These are phyloP conservation scores for Coffea humblotiana DNA, from an alignment of 305 asterid genomes.

Conservation along the genomic window DNA sequence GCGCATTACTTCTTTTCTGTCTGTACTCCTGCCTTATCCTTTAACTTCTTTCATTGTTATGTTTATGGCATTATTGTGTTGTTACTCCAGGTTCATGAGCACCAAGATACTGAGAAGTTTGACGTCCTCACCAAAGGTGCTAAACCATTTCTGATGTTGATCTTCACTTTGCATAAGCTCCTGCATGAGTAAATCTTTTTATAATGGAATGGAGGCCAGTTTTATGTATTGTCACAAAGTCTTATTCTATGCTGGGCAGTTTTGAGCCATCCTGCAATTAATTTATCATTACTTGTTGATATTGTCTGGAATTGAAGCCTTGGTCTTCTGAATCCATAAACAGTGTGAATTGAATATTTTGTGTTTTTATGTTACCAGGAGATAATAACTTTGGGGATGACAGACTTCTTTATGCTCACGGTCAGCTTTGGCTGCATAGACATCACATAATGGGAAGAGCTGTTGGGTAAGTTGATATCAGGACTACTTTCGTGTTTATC, in stretches of 20 bases:
- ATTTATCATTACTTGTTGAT: not conserved
- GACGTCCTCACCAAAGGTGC: constrained; percentile 92
- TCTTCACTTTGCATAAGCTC: not conserved
- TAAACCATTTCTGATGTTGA: not conserved
- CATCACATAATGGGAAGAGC: constrained; percentile 99
- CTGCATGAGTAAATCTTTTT: not conserved
- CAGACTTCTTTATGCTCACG: constrained; percentile 89
- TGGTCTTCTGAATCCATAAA: not conserved
- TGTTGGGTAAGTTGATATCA: constrained; percentile 78
- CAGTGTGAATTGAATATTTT: not conserved
- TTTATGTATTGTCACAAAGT: not conserved
- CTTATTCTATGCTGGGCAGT: not conserved
- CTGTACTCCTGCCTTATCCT: too few species aligned
- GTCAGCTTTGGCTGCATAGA: constrained; percentile 92
- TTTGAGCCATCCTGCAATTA: not conserved
- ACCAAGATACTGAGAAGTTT: constrained; percentile 78
- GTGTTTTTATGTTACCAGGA: constrained; percentile 47
- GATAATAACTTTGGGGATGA: constrained; percentile 95
- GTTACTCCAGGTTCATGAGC: constrained; percentile 78
- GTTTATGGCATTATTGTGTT: constrained; percentile 5
- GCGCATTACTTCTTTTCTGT: not conserved
- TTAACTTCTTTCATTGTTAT: not conserved
- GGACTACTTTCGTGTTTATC: constrained; percentile 9
- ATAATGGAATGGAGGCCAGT: not conserved
- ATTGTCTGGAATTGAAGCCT: not conserved